Conservation (phyloP, 305 asterid species). For the Rubia occidens region DNA sequence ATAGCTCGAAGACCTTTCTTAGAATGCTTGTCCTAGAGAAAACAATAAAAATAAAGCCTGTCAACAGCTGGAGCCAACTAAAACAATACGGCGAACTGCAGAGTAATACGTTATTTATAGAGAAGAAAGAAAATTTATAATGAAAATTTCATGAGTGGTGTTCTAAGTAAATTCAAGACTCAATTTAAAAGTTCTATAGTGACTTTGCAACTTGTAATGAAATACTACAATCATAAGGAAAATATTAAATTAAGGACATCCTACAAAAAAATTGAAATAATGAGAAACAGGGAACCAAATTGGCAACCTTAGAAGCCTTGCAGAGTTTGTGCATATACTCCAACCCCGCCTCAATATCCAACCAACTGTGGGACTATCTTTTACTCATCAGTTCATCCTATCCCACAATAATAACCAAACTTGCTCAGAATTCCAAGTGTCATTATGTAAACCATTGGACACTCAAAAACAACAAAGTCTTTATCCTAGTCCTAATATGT, state of each 20-base stretch:
- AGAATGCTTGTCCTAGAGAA: constrained; percentile 76
- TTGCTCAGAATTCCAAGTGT: not conserved
- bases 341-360: too few relatives aligned
- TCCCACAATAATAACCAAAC: not conserved
- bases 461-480: too few relatives aligned
- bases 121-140: not conserved
- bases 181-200: not conserved
- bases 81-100: constrained; percentile 10
- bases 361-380: too few relatives aligned
- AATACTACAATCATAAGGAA: not conserved
- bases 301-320: too few relatives aligned
- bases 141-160: not conserved
- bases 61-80: not conserved
- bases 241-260: not conserved
- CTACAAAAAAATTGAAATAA: too few relatives aligned
- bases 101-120: not conserved
- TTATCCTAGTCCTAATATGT: too few relatives aligned
- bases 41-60: constrained; percentile 6
- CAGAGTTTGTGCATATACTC: too few relatives aligned
- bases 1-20: constrained; percentile 60
- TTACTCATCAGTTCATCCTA: too few relatives aligned
- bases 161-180: not conserved
- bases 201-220: too few relatives aligned
- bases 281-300: not conserved
- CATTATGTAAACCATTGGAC: not conserved